phyloP scores from a whole-genome alignment of 192 early-diverging fungal genomes.

The Coemansia sp. region DNA sequence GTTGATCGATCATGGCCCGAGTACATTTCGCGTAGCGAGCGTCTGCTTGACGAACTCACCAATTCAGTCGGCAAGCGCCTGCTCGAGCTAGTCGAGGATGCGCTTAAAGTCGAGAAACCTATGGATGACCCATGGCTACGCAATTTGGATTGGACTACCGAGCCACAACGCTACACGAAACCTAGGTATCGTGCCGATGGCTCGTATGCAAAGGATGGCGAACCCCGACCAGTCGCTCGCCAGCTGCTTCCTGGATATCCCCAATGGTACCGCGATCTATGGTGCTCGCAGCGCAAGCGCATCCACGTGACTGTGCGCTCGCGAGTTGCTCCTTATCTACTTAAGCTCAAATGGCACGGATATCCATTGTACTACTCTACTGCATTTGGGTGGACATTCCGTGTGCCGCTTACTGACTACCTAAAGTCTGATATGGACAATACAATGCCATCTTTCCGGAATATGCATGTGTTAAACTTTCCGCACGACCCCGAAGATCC shows the following conservation, averaged over 20 bases:
- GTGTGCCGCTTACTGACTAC: conserved; percentile 57
- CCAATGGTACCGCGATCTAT: conserved; percentile 82
- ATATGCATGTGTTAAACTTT: conserved; percentile 39
- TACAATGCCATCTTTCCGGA: conserved; percentile 24
- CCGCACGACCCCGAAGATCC: conserved; percentile 41
- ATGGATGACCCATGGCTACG: conserved; percentile 74
- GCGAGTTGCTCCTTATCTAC: conserved; percentile 74
- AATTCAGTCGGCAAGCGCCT: conserved; percentile 50
- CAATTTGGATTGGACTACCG: conserved; percentile 72
- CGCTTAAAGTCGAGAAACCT: conserved; percentile 33
- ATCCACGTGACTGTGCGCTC: conserved; percentile 71
- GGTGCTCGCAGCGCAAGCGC: conserved; percentile 56
- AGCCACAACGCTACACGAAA: conserved; percentile 52
- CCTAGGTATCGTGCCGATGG: conserved; percentile 32
- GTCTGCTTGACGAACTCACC: conserved; percentile 55
- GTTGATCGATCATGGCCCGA: conserved; percentile 77
- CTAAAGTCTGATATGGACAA: conserved; percentile 15
- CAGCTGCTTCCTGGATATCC: conserved; percentile 61
- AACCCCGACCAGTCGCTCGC: conserved; percentile 42
- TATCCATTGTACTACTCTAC: conserved; percentile 74
- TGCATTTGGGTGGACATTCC: conserved; percentile 80
- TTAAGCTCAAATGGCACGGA: conserved; percentile 79
- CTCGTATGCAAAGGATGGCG: conserved; percentile 46
- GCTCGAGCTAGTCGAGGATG: conserved; percentile 50
- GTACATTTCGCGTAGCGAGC: conserved; percentile 64